Percentiles rank a stretch among this genome's conserved stretches.
phyloP scores from a whole-genome alignment of 257 asterid genomes.

The Rubia yunnanensis region DNA sequence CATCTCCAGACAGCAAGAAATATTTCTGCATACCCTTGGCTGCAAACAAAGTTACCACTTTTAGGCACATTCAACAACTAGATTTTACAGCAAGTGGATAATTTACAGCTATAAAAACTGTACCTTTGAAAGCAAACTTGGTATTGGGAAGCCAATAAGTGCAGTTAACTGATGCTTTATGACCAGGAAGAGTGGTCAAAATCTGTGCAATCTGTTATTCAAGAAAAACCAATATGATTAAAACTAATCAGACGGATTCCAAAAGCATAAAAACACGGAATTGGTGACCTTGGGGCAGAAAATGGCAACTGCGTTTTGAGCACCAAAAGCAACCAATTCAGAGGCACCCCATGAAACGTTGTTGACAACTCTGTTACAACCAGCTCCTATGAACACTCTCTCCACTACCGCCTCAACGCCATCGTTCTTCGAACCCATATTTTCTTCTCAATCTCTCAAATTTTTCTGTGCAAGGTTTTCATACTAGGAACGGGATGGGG shows the following conservation, averaged over 20 bases:
- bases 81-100: not conserved
- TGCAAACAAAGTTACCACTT: slow-evolving; percentile 14
- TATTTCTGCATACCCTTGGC: slow-evolving; percentile 55
- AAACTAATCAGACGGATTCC: not conserved
- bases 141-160: slow-evolving; percentile 88
- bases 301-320: slow-evolving; percentile 88
- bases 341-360: slow-evolving; percentile 95
- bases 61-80: not conserved
- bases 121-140: slow-evolving; percentile 82
- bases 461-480: not conserved
- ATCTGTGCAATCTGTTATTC: slow-evolving; percentile 64
- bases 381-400: slow-evolving; percentile 68
- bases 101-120: slow-evolving; percentile 4
- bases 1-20: slow-evolving; percentile 85
- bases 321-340: slow-evolving; percentile 73
- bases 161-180: slow-evolving; percentile 77
- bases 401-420: slow-evolving; percentile 39
- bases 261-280: not conserved
- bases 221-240: not conserved
- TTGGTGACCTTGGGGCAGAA: slow-evolving; percentile 70
- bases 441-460: not conserved
- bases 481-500: not conserved
- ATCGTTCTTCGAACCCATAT: slow-evolving; percentile 22
- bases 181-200: slow-evolving; percentile 87
- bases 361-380: slow-evolving; percentile 85